Evolutionary conservation across 2,329 filamentous ascomycete genomes (phyloP), one percentile per base, ranked within the genome.

Genomic region (Alternaria rosae): DNA sequence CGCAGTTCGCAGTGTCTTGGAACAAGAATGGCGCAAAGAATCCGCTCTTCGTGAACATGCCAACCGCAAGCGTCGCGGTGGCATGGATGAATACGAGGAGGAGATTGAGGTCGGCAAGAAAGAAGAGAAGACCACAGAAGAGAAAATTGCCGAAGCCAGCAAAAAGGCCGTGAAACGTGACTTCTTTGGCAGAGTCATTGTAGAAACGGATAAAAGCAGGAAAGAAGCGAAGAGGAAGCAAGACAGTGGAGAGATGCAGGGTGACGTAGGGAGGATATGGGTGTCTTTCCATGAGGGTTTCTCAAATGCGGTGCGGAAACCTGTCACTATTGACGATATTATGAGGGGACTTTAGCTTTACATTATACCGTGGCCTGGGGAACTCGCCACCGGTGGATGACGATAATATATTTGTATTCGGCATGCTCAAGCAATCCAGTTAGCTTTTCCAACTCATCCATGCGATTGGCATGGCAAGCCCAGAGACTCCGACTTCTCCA

Each of bases 301-400:
- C 76, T 95, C 93, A 58, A 97, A 97, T 84, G 94, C 94, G 11
- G 94, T 97, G 63, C 86, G 91, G 78, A 97, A 97, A 78, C 92
- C 93, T 3, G 89, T 97, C 64, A 91, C 91, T 9, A 78, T 97
- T 77, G 85, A 87, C 64, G 94, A 97, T 78, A 86, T 97, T 71
- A 81, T 97, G 84, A 85, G 83, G 58, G 89, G 87, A 4, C 74
- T 93, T 60, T 91, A 71, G 30, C 6, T 38, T 25, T 35, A 38
- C 30, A 6, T 35, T 13, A 17, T 8, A 17, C 15, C 15, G n/a
- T 4, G 5, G 13, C 7, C 8, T 10, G 9, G 1, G 9, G 20
- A 51, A 25, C 10, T 21, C 20, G 20, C 10, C 20, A 35, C 20
- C 13, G 17, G 13, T 32, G 13, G 28, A 35, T 35, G 47, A 25